These are phyloP conservation scores for Rhodotorula babjevae DNA, from an alignment of 768 basidiomycete genomes.

Conservation along the genomic window DNA sequence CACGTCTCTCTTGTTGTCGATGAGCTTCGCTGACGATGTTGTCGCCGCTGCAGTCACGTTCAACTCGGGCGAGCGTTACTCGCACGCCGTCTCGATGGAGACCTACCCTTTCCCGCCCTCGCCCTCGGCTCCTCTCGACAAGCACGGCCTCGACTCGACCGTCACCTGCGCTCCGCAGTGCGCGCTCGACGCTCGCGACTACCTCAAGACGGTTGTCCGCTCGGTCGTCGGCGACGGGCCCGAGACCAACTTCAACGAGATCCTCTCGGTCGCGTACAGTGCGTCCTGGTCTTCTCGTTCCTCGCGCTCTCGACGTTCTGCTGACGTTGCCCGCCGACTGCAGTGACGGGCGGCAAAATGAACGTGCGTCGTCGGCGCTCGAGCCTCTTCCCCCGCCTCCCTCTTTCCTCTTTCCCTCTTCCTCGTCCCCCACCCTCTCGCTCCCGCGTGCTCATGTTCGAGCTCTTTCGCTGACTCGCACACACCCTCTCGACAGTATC, in stretches of 20 bases:
- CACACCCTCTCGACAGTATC: slow-evolving; percentile 40
- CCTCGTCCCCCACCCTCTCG: background rate
- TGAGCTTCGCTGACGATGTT: background rate
- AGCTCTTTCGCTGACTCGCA: too few species aligned
- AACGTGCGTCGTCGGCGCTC: background rate
- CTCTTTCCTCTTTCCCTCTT: background rate
- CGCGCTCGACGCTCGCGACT: slow-evolving; percentile 9
- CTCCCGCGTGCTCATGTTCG: too few species aligned
- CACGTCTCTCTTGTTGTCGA: background rate
- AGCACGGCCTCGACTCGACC: background rate
- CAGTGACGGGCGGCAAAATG: slow-evolving; percentile 35
- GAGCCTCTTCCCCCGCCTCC: too few species aligned
- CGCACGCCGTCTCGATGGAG: slow-evolving; percentile 43
- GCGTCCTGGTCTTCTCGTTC: background rate
- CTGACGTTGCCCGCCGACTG: too few species aligned
- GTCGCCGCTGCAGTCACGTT: slow-evolving; percentile 5
- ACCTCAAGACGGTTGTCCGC: slow-evolving; percentile 16
- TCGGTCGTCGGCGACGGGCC: slow-evolving; percentile 8
- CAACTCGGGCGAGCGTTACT: slow-evolving; percentile 27
- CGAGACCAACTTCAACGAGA: slow-evolving; percentile 43
- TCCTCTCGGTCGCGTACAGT: slow-evolving; percentile 40
- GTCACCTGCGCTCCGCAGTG: slow-evolving; percentile 24
- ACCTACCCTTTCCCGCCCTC: slow-evolving; percentile 40
- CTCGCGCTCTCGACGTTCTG: too few species aligned
- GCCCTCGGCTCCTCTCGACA: background rate